These are phyloP conservation scores for Endotrypanum monterogeii DNA, from an alignment of 208 protist species.

Conservation along the genomic window DNA sequence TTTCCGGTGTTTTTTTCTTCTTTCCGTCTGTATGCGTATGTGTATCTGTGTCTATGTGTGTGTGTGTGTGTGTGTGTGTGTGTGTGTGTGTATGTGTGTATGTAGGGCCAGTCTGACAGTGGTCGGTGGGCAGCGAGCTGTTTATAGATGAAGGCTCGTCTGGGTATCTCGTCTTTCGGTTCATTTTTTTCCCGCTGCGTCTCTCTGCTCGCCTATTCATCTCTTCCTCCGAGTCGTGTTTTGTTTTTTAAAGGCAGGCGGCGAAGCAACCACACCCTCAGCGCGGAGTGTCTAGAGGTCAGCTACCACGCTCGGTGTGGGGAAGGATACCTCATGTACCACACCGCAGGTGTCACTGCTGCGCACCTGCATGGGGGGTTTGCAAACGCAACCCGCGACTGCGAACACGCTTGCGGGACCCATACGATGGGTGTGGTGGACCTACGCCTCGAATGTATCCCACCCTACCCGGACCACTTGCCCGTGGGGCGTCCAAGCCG, in stretches of 20 bases:
- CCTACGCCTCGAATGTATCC: no score
- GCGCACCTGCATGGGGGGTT: background rate
- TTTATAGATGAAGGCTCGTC: background rate
- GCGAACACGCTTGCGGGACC: background rate
- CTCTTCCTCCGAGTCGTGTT: background rate
- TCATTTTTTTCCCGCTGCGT: background rate
- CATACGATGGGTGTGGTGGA: background rate
- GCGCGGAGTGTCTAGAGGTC: background rate
- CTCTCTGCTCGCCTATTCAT: background rate
- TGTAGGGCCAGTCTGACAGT: no score
- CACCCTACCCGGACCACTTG: no score
- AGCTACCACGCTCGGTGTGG: background rate
- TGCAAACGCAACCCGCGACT: background rate
- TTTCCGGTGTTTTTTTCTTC: no score
- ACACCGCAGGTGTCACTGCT: background rate
- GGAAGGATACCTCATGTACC: background rate
- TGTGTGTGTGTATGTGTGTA: background rate
- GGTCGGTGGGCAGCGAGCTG: background rate
- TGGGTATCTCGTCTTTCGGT: no score
- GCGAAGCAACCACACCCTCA: background rate
- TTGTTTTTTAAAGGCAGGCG: background rate
- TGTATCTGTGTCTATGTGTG: background rate
- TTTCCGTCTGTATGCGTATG: background rate
- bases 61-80: slow-evolving; percentile 2
- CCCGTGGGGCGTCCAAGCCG: no score